Base-by-base conservation (phyloP, 495 filamentous ascomycete genomes). In the Symbiotaphrina buchneri region DNA sequence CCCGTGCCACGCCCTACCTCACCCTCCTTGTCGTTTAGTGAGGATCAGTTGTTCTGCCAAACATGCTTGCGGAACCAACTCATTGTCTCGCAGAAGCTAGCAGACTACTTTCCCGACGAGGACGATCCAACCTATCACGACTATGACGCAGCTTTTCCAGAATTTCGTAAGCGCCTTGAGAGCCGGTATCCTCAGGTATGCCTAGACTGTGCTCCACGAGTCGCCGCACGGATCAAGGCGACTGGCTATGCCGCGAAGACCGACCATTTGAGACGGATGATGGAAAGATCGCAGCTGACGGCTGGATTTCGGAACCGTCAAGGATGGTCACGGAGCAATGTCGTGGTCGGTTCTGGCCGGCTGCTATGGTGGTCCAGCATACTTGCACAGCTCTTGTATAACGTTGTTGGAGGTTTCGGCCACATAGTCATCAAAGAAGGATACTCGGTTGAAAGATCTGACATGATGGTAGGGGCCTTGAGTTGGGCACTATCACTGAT, bases 161-260 rank as follows among this genome's bases (percentile, higher is more conserved):
- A 53, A 18, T 83, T 71, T 41, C 65, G 65, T 29, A 54, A 51
- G 31, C 55, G 63, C 21, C 54, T 87, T 23, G 80, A 90, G 49
- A 54, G 68, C 36, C 60, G 66, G 29, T 91, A 87, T 48, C 83
- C 83, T 7, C 79, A 83, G 42, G 68, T 90, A 18, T 93, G 83
- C 55, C 64, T 59, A 30, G 54, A 65, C 11, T 93, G 83, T 47
- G 68, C 74, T 36, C 68, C 71, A 5, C 56, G 47, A 20, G 80
- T 79, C 13, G 58, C 60, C 24, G 46, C 59, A 33, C 63, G 67
- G 35, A 68, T 92, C 15, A 55, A 65, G 21, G 53, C 65, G 36
- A 63, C 79, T 2, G 66, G 59, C 0, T 85, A 85, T 47, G 71
- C 69, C 23, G 81, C 80, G 7, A 78, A 81, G 46, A 66, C 80